phyloP scores from a whole-genome alignment of 805 yeast genomes.

The Candida dendrica region DNA sequence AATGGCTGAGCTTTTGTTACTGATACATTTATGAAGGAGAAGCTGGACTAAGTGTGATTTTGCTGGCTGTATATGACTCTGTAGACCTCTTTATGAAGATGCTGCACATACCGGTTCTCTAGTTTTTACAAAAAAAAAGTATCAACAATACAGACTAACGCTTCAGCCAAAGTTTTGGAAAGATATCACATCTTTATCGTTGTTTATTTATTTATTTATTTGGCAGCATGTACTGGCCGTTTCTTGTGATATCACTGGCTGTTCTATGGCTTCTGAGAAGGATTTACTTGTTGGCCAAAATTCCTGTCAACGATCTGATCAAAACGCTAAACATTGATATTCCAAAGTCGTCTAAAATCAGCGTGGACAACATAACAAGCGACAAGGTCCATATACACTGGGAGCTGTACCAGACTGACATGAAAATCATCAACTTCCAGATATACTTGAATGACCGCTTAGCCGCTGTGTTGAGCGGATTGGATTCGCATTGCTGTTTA shows the following conservation, averaged over 20 bases:
- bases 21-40: too few relatives aligned
- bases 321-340: conserved; percentile 42
- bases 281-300: conserved; percentile 9
- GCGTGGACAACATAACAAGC: conserved; percentile 45
- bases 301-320: conserved; percentile 42
- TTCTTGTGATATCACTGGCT: conserved; percentile 11
- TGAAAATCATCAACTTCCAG: conserved; percentile 26
- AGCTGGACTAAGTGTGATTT: too few relatives aligned
- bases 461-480: conserved; percentile 26
- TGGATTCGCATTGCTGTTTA: conserved; percentile 28
- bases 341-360: conserved; percentile 48
- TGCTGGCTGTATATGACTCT: too few relatives aligned
- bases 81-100: too few relatives aligned
- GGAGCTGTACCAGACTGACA: conserved; percentile 28
- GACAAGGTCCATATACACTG: conserved; percentile 46
- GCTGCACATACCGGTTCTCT: too few relatives aligned
- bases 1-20: too few relatives aligned
- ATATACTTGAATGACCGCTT: conserved; percentile 34
- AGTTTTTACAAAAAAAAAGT: too few relatives aligned
- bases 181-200: too few relatives aligned
- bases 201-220: too few relatives aligned
- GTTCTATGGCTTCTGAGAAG: conserved; percentile 17
- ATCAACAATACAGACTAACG: too few relatives aligned
- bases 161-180: too few relatives aligned
- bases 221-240: conserved; percentile 14